Evolutionary conservation across 129 eudicot species (phyloP), one percentile per base, ranked within the genome.

Genomic region (Saposhnikovia divaricata): DNA sequence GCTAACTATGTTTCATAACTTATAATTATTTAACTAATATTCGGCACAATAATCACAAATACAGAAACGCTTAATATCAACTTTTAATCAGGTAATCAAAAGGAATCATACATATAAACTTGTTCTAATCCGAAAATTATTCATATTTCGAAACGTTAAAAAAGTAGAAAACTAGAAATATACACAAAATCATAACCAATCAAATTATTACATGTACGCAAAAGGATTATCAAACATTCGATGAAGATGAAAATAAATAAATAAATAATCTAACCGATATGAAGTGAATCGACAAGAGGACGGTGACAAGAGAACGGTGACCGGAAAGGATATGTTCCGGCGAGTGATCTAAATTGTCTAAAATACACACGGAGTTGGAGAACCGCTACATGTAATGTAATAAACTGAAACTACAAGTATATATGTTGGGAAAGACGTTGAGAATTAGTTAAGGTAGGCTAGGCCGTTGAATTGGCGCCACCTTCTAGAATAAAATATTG

Each of bases 381-480:
- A 55, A 55, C 65, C 28, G 65, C 28, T 80, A 28, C 7, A 66
- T 31, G 72, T 28, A 68, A 66, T 31, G 72, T 28, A 68, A 68
- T 4, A 68, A 68, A 27, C 39, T 28, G 73, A 68, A 68, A 68
- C 73, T 34, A 34, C 8, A 34, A 34, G 69, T 28, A 11, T 68
- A 0, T 31, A 1, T 34, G 16, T 27, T 23, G 2, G 4, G 25
- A 18, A 44, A 42, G 53, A 73, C 39, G 31, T 23, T 42, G 77
- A 44, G 39, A 68, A 31, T 68, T 68, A 34, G 42, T 27, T 31
- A 68, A 68, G 71, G 72, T 28, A 4, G 73, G 5, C 40, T 0
- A 31, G 83, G 83, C 57, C 77, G 88, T 83, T 81, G 77, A 61
- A 81, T 85, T 86, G 86, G 91, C 91, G 91, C 89, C 91, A 85